phyloP scores from a whole-genome alignment of 139 green algal genomes.

The Haematococcus sp. region DNA sequence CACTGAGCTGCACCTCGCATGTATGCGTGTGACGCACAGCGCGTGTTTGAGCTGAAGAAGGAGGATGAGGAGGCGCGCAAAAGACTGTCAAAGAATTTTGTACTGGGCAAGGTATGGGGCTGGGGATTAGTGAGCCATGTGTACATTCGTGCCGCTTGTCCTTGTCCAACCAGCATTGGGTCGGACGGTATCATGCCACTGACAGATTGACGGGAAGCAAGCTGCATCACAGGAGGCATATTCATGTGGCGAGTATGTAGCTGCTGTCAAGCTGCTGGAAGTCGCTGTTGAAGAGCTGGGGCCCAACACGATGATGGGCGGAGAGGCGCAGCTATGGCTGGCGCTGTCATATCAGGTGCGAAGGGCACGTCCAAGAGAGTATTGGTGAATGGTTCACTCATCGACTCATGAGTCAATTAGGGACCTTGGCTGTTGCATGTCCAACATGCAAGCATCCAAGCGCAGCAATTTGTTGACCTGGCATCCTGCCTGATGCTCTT shows the following conservation, averaged over 20 bases:
- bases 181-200: no score
- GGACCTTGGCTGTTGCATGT: no score
- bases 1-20: no score
- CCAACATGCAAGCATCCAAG: no score
- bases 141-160: no score
- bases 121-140: not conserved
- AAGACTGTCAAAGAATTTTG: conserved; percentile 23
- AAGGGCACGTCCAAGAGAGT: no score
- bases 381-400: no score
- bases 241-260: conserved; percentile 57
- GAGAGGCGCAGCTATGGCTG: conserved; percentile 84
- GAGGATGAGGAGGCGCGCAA: conserved; percentile 40
- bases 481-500: no score
- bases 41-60: conserved; percentile 41
- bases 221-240: conserved; percentile 3
- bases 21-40: not conserved
- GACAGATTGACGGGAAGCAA: no score
- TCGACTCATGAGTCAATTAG: no score
- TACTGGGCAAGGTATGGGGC: conserved; percentile 32
- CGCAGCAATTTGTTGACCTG: no score
- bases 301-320: conserved; percentile 55
- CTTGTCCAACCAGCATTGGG: no score
- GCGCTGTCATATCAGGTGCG: conserved; percentile 79
- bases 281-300: conserved; percentile 59
- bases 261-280: conserved; percentile 50